Base-by-base conservation (phyloP, 1,284 basidiomycete genomes). In the Ustilago bromivora region DNA sequence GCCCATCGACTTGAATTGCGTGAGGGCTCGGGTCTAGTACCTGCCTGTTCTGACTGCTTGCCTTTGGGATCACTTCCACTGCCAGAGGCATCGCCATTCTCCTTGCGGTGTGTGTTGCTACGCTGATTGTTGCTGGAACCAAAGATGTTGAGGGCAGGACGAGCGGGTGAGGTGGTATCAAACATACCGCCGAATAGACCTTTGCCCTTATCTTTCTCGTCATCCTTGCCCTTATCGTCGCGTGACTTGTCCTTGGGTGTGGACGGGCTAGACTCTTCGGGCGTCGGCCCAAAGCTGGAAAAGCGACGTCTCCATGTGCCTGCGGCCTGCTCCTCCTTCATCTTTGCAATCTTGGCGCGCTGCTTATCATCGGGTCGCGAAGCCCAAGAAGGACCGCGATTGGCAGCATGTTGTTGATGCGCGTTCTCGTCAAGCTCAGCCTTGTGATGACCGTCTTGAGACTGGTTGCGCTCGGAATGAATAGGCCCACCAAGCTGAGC, bases 361-460 rank as follows among this genome's bases (percentile, higher is more conserved):
- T 82, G 81, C 57, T 57, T 68, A 43, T 81, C 77, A 47, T 81
- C 71, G 1, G 81, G 81, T 41, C 79, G 72, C 12, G 72, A 76
- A 9, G 79, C 81, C 79, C 79, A 82, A 1, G 75, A 75, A 12
- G 81, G 79, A 49, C 81, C 80, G 17, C 77, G 71, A 15, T 77
- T 60, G 57, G 73, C 76, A 13, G 66, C 67, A 28, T 74, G 71
- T 7, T 53, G 32, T 38, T 71, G 74, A 57, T 76, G 69, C 0
- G 69, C 74, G 31, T 67, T 55, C 12, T 47, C 23, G 57, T 41
- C 52, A 17, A 57, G 46, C 28, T 69, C 41, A 4, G 61, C 41
- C 11, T 65, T 46, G 11, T 65, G 41, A 6, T 66, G 41, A 7
- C 40, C 38, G 9, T 64, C 64, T 10, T 49, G 43, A 3, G 61